Base-by-base conservation (phyloP, 352 stramenopile genomes). In the Globisporangium mamillatum region DNA sequence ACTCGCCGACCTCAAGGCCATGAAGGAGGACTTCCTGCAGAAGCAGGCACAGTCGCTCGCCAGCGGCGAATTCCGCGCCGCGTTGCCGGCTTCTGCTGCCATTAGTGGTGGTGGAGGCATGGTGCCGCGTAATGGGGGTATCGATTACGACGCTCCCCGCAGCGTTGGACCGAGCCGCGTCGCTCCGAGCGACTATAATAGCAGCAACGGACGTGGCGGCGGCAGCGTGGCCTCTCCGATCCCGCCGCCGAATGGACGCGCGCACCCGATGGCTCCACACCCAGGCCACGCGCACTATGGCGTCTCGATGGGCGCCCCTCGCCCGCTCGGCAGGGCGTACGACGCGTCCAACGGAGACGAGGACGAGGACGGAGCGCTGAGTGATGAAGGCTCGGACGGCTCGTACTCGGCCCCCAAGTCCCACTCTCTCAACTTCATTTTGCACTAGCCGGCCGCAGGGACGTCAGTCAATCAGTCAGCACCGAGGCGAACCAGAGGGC, bases 371-470 rank as follows among this genome's bases (percentile, higher is more conserved):
- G 64, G 60, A 29, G 57, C 66, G 52, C 54, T 80, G 53, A 88
- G 80, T 64, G 81, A 85, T 60, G 75, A 89, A 22, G 83, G 78
- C 60, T 89, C 80, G 44, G 84, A 93, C 64, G 79, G 83, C 54
- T 81, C 71, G 57, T 82, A 82, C 70, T 79, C 73, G 69, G 66
- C 67, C 10, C 76, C 79, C 53, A 93, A 93, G 75, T 89, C 80
- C 54, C 86, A 93, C 71, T 92, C 86, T 67, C 80, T 93, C 68
- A 92, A 93, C 77, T 93, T 90, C 58, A 93, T 93, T 44, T 71
- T 93, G 68, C 84, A 92, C 75, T 93, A 69, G 63, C 25, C 20
- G 6, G 16, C 44, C 18, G 38, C 10, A 36, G 10, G 53, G 6
- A 59, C 16, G 27, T 41, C 27, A 46, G 20, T 41, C 27, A 46